These are phyloP conservation scores for Dactylorhiza incarnata DNA, from an alignment of 106 monocot species.

Conservation along the genomic window DNA sequence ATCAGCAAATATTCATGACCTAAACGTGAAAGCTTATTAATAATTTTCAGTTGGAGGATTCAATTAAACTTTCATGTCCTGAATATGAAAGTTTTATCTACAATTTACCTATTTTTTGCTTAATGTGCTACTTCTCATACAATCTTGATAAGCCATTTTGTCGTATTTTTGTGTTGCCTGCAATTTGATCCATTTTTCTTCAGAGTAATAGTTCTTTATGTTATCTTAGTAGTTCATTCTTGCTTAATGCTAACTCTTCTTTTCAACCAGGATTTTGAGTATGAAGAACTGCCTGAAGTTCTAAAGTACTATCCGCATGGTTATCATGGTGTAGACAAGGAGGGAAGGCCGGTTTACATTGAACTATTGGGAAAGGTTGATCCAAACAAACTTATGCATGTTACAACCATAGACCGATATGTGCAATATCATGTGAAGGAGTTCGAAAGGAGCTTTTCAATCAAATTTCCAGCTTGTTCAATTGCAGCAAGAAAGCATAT, in stretches of 20 bases:
- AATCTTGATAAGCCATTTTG: not conserved
- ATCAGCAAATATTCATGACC: not conserved
- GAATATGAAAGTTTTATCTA: not conserved
- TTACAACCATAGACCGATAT: conserved; percentile 59
- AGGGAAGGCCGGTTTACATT: conserved; percentile 66
- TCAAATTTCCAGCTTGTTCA: conserved; percentile 76
- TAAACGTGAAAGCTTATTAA: not conserved
- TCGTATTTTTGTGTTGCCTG: not conserved
- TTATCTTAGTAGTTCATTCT: no score
- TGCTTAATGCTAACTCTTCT: not conserved
- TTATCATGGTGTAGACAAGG: conserved; percentile 71
- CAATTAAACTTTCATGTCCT: not conserved
- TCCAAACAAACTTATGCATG: conserved; percentile 63
- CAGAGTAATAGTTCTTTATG: conserved; percentile 1
- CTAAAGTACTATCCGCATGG: conserved; percentile 64
- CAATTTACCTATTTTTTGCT: not conserved
- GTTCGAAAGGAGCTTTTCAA: conserved; percentile 51
- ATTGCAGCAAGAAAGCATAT: conserved; percentile 77
- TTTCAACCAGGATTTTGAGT: conserved; percentile 49
- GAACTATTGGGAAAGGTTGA: conserved; percentile 64
- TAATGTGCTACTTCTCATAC: not conserved
- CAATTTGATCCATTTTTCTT: not conserved
- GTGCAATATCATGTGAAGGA: conserved; percentile 57
- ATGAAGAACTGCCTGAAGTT: conserved; percentile 39
- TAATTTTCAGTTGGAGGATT: not conserved